Percentiles rank a stretch among this genome's conserved stretches.
These are phyloP conservation scores for Cryptococcus sp. DNA, from an alignment of 1,284 basidiomycete species.

Conservation along the genomic window DNA sequence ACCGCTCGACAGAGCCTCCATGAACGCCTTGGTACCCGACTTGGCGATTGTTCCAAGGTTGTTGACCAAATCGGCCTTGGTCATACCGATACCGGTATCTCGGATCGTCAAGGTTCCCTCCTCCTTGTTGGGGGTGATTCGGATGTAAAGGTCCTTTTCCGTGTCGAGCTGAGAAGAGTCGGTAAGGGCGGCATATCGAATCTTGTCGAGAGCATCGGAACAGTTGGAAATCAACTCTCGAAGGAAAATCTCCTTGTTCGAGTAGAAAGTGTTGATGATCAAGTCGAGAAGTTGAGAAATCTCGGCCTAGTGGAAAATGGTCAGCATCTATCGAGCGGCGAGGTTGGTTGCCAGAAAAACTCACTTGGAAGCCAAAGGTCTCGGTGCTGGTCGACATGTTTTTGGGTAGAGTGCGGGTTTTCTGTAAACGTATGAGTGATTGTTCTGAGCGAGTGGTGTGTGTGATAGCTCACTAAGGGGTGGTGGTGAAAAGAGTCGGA, in stretches of 20 bases:
- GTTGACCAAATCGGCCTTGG: constrained; percentile 64
- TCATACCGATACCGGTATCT: constrained; percentile 98
- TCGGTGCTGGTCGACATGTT: constrained; percentile 26
- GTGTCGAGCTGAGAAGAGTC: constrained; percentile 80
- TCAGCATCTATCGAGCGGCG: not conserved
- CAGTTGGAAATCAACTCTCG: constrained; percentile 66
- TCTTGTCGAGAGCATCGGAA: constrained; percentile 96
- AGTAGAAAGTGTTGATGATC: constrained; percentile 87
- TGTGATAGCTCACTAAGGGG: no score
- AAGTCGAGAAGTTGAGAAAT: constrained; percentile 71
- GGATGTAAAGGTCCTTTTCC: constrained; percentile 85
- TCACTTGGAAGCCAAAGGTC: constrained; percentile 34
- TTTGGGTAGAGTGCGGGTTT: not conserved
- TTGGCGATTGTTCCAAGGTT: constrained; percentile 99
- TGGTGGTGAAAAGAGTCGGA: no score
- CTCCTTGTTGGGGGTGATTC: constrained; percentile 91
- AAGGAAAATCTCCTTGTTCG: constrained; percentile 98
- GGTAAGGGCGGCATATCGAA: constrained; percentile 81
- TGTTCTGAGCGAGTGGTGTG: not conserved
- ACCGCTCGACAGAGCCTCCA: constrained; percentile 84
- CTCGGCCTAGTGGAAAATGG: constrained; percentile 75
- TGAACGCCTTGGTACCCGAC: constrained; percentile 76
- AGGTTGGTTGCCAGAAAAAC: constrained; percentile 3
- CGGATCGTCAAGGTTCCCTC: constrained; percentile 87
- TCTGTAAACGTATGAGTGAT: not conserved